Evolutionary conservation across 1,139 yeast genomes (phyloP).

Genomic region (Spathaspora jeffriesii): DNA sequence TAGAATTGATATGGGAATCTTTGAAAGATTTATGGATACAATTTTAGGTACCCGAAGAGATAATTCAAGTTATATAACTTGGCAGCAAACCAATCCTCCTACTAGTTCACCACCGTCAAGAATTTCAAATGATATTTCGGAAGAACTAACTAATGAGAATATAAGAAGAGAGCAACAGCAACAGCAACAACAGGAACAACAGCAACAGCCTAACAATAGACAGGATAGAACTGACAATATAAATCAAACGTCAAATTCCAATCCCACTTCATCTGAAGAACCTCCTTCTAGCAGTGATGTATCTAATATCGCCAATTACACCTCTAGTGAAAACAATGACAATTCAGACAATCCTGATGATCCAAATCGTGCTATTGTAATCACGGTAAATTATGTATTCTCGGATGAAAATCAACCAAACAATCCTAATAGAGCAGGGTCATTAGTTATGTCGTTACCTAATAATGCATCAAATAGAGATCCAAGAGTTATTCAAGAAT

Average conservation of each 20-base stretch:
- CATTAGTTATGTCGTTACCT: conserved; percentile 62
- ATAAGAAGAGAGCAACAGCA: conserved; percentile 1
- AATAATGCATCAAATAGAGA: conserved; percentile 59
- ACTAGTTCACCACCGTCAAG: neutral
- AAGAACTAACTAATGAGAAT: conserved; percentile 1
- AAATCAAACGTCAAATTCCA: neutral
- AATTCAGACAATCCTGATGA: conserved; percentile 7
- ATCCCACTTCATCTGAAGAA: conserved; percentile 2
- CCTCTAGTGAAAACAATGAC: neutral
- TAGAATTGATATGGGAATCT: conserved; percentile 9
- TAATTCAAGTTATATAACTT: neutral
- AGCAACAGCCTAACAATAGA: neutral
- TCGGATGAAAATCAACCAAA: conserved; percentile 43
- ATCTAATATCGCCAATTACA: neutral
- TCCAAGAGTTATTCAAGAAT: conserved; percentile 53
- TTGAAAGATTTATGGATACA: conserved; percentile 12
- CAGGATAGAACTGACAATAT: conserved; percentile 1
- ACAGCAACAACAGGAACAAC: neutral
- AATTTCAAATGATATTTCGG: neutral
- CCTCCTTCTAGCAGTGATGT: neutral
- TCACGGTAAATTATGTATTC: conserved; percentile 47
- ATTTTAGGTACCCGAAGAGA: conserved; percentile 7
- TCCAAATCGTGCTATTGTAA: conserved; percentile 30
- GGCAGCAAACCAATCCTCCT: neutral
- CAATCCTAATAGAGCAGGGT: conserved; percentile 50